These are phyloP conservation scores for Zymoseptoria crescenta DNA, from an alignment of 2,329 filamentous ascomycete species.

Conservation along the genomic window DNA sequence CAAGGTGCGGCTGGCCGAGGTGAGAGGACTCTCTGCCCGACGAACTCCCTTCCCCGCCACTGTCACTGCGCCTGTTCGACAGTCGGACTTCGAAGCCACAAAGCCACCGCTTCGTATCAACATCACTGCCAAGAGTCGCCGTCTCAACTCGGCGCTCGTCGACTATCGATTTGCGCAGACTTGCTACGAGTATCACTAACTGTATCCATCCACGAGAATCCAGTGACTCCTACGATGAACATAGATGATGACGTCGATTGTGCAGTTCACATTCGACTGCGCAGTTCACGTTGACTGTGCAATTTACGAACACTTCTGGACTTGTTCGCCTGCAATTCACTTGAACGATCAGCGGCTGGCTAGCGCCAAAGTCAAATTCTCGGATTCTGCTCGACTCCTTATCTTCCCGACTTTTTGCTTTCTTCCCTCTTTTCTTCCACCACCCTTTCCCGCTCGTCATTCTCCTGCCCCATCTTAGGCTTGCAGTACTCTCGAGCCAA, in stretches of 20 bases:
- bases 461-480: no score
- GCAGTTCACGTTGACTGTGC: background rate
- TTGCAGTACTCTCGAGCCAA: no score
- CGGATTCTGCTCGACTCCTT: background rate
- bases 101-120: no score
- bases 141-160: no score
- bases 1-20: no score
- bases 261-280: no score
- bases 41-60: no score
- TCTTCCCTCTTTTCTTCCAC: background rate
- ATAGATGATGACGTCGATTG: background rate
- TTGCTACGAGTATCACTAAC: background rate
- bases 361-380: background rate
- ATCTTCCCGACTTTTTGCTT: background rate
- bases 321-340: background rate
- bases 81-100: no score
- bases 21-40: no score
- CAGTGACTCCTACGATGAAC: background rate
- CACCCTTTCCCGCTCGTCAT: background rate
- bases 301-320: background rate
- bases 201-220: background rate
- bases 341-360: background rate
- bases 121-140: no score
- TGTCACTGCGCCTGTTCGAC: no score
- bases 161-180: no score